Conservation (phyloP, 192 early-diverging fungal species). For the Coemansia sp. region DNA sequence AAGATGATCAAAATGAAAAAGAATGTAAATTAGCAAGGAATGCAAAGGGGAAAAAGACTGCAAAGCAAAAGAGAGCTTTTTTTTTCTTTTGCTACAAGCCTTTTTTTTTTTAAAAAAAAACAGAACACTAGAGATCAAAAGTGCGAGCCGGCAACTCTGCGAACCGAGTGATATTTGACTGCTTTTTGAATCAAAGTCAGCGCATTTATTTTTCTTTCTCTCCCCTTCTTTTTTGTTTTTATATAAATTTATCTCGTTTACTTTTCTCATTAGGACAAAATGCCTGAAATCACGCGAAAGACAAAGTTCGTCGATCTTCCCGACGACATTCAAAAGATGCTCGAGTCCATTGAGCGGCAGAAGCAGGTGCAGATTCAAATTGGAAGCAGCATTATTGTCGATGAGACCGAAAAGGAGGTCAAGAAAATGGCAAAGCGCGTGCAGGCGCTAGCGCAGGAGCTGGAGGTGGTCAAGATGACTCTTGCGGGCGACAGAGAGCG, state of each 20-base stretch:
- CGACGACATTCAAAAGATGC: constrained; percentile 20
- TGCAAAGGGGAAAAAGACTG: neutral
- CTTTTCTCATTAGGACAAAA: neutral
- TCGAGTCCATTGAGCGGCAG: constrained; percentile 33
- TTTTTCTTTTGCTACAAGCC: too few species aligned
- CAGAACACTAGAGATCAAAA: too few species aligned
- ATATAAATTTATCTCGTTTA: too few species aligned
- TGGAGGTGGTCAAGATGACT: constrained; percentile 40
- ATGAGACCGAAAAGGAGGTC: constrained; percentile 34
- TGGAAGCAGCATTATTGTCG: constrained; percentile 32
- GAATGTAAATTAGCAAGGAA: neutral
- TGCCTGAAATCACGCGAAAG: constrained; percentile 29
- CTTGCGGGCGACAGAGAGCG: constrained; percentile 24
- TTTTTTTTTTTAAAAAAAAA: too few species aligned
- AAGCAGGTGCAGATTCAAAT: constrained; percentile 51
- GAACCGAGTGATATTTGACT: too few species aligned
- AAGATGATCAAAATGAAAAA: neutral
- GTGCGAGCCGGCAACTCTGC: too few species aligned
- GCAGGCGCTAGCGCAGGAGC: constrained; percentile 28
- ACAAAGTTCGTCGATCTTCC: constrained; percentile 47
- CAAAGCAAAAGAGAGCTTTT: too few species aligned
- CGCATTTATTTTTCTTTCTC: neutral
- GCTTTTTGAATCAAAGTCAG: too few species aligned
- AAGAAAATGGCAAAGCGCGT: constrained; percentile 8
- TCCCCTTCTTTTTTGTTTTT: neutral